Base-by-base conservation (phyloP, 2,329 filamentous ascomycete species). In the Fusarium phyllophilum region DNA sequence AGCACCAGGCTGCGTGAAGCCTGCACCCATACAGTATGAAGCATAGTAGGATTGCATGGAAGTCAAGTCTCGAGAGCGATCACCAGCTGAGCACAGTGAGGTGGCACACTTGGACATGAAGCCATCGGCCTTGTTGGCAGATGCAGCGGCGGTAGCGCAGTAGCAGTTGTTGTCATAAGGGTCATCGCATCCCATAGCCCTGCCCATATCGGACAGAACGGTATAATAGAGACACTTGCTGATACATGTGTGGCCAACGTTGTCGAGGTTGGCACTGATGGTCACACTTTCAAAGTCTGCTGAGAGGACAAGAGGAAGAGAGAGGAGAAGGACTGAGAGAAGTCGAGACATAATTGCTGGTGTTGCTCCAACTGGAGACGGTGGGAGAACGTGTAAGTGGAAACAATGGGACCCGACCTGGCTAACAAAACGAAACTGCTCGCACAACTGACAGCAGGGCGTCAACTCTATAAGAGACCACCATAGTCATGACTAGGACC, bases 91-190 rank as follows among this genome's bases (percentile, higher is more conserved):
- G 54, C 78, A 79, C 4, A 20, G 3, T 1, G 69, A 75, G 3
- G 74, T 68, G 14, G 70, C 71, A 29, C 78, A 79, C 41, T 68
- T 76, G 36, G 73, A 70, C 70, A 79, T 73, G 31, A 62, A 71
- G 15, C 29, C 38, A 51, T 61, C 75, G 1, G 78, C 78, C 22
- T 70, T 65, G 9, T 73, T 70, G 13, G 56, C 71, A 8, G 77
- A 78, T 1, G 54, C 74, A 15, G 69, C 41, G 6, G 57, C 74
- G 0, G 78, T 79, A 36, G 78, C 77, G 33, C 78, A 79, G 59
- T 77, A 79, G 33, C 78, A 79, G 36, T 72, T 68, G 38, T 79
- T 79, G 4, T 78, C 73, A 44, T 76, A 78, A 2, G 78, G 78
- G 4, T 44, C 13, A 26, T 45, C 78, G 45, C 78, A 79, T 26